phyloP scores from a whole-genome alignment of 805 yeast genomes.

The Vanderwaltozyma tropicalis region DNA sequence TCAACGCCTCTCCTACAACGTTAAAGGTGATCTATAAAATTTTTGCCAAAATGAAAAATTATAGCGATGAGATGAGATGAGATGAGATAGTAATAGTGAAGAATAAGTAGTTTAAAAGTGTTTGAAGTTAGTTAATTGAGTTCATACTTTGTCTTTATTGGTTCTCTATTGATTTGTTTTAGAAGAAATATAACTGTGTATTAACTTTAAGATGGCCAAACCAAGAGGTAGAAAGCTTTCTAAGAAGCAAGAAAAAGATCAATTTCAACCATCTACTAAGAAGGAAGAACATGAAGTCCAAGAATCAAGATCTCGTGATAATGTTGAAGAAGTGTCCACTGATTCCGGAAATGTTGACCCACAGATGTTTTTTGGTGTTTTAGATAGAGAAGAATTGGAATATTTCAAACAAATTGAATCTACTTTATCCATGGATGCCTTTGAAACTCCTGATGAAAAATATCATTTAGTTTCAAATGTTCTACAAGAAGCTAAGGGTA shows the following conservation, averaged over 20 bases:
- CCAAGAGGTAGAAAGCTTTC: conserved; percentile 35
- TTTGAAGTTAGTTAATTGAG: neutral
- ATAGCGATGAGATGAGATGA: conserved; percentile 4
- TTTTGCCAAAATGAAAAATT: neutral
- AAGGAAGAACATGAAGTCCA: conserved; percentile 3
- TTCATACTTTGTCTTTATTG: neutral
- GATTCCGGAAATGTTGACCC: conserved; percentile 4
- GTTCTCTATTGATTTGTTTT: too few relatives aligned
- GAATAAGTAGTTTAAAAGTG: neutral
- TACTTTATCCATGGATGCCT: conserved; percentile 69
- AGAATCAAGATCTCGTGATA: conserved; percentile 3
- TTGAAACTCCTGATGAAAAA: conserved; percentile 63
- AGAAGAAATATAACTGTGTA: neutral
- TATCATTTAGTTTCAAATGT: conserved; percentile 64
- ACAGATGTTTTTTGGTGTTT: conserved; percentile 68
- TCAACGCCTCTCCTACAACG: too few relatives aligned
- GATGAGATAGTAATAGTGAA: conserved; percentile 14
- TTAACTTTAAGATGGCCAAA: conserved; percentile 15
- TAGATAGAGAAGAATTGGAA: conserved; percentile 74
- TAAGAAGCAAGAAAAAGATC: conserved; percentile 20
- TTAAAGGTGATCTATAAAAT: too few relatives aligned
- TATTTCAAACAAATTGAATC: conserved; percentile 91
- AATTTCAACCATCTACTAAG: conserved; percentile 13
- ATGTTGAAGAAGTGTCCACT: conserved; percentile 10
- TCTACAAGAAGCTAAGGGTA: conserved; percentile 76